phyloP scores from a whole-genome alignment of 331 rosid genomes.

The Dryas integrifolia region DNA sequence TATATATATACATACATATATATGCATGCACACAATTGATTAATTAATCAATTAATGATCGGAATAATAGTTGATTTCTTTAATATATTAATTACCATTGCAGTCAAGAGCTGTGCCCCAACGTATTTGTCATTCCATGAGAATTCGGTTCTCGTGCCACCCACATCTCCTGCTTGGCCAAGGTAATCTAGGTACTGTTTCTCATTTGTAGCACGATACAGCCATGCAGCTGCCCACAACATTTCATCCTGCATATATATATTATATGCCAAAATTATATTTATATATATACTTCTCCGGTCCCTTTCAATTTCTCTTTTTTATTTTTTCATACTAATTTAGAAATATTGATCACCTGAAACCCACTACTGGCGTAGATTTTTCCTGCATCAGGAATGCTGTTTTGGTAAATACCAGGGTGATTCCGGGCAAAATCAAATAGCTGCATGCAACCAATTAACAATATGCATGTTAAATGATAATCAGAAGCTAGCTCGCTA shows the following conservation, averaged over 20 bases:
- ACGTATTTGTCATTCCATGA: slow-evolving; percentile 55
- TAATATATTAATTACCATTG: slow-evolving; percentile 34
- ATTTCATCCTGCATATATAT: slow-evolving; percentile 38
- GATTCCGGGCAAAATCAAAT: slow-evolving; percentile 40
- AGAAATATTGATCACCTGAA: slow-evolving; percentile 22
- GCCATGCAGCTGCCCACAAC: slow-evolving; percentile 64
- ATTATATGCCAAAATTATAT: too few species aligned
- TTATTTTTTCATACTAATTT: too few species aligned
- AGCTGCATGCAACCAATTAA: slow-evolving; percentile 21
- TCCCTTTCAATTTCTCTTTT: too few species aligned
- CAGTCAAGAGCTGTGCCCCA: slow-evolving; percentile 44
- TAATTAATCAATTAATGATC: too few species aligned
- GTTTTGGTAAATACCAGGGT: slow-evolving; percentile 34
- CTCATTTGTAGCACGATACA: slow-evolving; percentile 33
- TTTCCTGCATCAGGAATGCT: slow-evolving; percentile 33
- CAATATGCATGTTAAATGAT: too few species aligned
- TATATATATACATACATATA: background rate
- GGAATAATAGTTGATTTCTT: too few species aligned
- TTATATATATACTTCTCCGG: too few species aligned
- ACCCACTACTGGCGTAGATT: slow-evolving; percentile 44
- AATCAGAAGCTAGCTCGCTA: too few species aligned
- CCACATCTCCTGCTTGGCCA: background rate
- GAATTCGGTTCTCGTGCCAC: slow-evolving; percentile 32
- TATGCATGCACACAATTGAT: too few species aligned
- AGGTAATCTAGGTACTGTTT: slow-evolving; percentile 28